Conservation (phyloP, 768 basidiomycete genomes). For the Tylopilus vinaceipallidus region DNA sequence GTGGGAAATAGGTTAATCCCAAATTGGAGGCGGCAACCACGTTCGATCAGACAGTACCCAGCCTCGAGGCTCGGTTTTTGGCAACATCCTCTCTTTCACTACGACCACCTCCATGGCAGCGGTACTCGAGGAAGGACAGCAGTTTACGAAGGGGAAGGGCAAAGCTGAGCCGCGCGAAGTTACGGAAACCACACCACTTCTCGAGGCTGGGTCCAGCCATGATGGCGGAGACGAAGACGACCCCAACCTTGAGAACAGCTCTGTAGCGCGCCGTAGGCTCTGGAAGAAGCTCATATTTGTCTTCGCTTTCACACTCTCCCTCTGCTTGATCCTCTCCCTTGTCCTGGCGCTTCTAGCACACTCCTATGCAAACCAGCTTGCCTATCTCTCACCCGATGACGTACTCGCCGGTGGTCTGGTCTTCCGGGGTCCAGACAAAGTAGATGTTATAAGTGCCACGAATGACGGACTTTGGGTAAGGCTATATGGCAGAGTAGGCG, state of each 20-base stretch:
- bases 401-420: slow-evolving; percentile 54
- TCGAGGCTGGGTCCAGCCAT: slow-evolving; percentile 24
- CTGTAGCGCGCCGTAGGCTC: slow-evolving; percentile 27
- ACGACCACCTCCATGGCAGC: slow-evolving; percentile 22
- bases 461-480: slow-evolving; percentile 59
- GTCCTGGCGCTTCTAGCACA: slow-evolving; percentile 54
- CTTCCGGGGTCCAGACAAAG: slow-evolving; percentile 56
- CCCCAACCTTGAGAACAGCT: slow-evolving; percentile 20
- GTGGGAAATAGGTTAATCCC: neutral
- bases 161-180: slow-evolving; percentile 22
- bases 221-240: slow-evolving; percentile 20
- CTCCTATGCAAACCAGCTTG: slow-evolving; percentile 61
- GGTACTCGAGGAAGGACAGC: slow-evolving; percentile 13
- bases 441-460: slow-evolving; percentile 64
- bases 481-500: slow-evolving; percentile 55
- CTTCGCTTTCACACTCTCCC: slow-evolving; percentile 54
- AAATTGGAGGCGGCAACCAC: slow-evolving; percentile 15
- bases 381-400: slow-evolving; percentile 53
- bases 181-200: slow-evolving; percentile 32
- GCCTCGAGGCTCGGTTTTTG: slow-evolving; percentile 1
- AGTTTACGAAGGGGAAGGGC: slow-evolving; percentile 25
- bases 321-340: slow-evolving; percentile 47
- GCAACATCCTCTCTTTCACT: slow-evolving; percentile 2
- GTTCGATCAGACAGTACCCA: slow-evolving; percentile 10
- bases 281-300: slow-evolving; percentile 40